phyloP scores from a whole-genome alignment of 225 moss, liverwort and hornwort genomes.

The Pseudoscleropodium purum region DNA sequence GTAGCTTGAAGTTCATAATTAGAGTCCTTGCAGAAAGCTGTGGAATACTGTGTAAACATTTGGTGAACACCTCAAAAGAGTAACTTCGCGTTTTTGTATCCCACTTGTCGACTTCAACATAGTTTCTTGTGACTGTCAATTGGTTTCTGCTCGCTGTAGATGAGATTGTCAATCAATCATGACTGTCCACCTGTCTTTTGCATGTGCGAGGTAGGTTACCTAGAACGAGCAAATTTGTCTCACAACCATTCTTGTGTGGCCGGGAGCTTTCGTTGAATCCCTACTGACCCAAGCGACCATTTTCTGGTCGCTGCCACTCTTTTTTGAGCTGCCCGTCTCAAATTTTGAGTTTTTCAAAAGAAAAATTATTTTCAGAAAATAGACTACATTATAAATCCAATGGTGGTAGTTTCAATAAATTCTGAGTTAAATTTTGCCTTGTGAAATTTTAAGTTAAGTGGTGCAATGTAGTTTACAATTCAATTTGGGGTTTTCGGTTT shows the following conservation, averaged over 20 bases:
- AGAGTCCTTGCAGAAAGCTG: background rate
- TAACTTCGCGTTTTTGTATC: background rate
- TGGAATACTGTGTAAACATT: background rate
- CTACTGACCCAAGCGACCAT: too few relatives aligned
- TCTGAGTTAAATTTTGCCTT: too few relatives aligned
- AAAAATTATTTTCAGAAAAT: too few relatives aligned
- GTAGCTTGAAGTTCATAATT: constrained; percentile 10
- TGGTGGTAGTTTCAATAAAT: too few relatives aligned
- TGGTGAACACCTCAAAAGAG: background rate
- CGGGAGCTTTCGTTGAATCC: background rate
- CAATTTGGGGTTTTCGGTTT: too few relatives aligned
- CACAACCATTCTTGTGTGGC: background rate
- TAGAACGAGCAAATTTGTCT: background rate
- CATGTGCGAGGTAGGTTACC: background rate
- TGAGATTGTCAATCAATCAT: background rate
- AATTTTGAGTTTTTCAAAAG: too few relatives aligned
- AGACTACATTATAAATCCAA: too few relatives aligned
- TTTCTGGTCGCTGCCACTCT: too few relatives aligned
- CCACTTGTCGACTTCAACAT: background rate
- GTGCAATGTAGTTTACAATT: too few relatives aligned
- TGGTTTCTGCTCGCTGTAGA: background rate
- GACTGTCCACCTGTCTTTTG: background rate
- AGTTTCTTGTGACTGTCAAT: background rate
- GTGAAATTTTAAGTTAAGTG: too few relatives aligned
- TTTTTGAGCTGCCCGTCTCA: too few relatives aligned